These are phyloP conservation scores for Blastobotrys capitulatus DNA, from an alignment of 1,139 yeast genomes.

Conservation along the genomic window DNA sequence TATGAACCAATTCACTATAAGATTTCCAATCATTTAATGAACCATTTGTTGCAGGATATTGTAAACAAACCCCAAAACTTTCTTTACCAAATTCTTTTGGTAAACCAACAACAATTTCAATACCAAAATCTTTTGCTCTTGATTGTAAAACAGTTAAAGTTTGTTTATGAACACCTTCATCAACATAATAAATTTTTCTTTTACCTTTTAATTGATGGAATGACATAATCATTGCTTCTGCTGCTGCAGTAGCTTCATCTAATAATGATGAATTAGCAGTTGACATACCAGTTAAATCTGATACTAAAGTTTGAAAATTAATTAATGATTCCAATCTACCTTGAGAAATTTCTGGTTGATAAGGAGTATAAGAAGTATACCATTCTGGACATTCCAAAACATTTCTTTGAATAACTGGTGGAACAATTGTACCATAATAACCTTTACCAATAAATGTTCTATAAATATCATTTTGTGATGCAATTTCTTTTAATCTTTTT, in stretches of 20 bases:
- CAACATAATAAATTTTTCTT: slow-evolving; percentile 64
- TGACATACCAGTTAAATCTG: slow-evolving; percentile 87
- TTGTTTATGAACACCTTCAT: slow-evolving; percentile 74
- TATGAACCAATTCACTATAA: slow-evolving; percentile 63
- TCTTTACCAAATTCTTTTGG: slow-evolving; percentile 38
- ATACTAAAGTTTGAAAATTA: slow-evolving; percentile 83
- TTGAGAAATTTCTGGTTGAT: slow-evolving; percentile 96
- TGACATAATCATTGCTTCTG: slow-evolving; percentile 90
- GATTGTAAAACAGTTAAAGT: slow-evolving; percentile 73
- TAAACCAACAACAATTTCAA: slow-evolving; percentile 60
- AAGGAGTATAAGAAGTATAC: slow-evolving; percentile 98
- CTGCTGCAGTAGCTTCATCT: slow-evolving; percentile 98
- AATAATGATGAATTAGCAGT: slow-evolving; percentile 90
- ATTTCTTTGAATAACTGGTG: slow-evolving; percentile 91
- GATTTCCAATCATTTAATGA: slow-evolving; percentile 49
- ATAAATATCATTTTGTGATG: slow-evolving; percentile 64
- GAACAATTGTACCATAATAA: slow-evolving; percentile 82
- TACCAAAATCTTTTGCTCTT: slow-evolving; percentile 70
- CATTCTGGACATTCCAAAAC: slow-evolving; percentile 91
- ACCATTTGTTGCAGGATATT: slow-evolving; percentile 90
- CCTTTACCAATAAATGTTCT: slow-evolving; percentile 89
- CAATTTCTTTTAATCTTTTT: slow-evolving; percentile 59
- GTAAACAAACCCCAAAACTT: slow-evolving; percentile 78
- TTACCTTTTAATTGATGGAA: slow-evolving; percentile 65
- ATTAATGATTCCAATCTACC: slow-evolving; percentile 88